Conservation (phyloP, 2,329 filamentous ascomycete species). For the Colletotrichum cuscutae region DNA sequence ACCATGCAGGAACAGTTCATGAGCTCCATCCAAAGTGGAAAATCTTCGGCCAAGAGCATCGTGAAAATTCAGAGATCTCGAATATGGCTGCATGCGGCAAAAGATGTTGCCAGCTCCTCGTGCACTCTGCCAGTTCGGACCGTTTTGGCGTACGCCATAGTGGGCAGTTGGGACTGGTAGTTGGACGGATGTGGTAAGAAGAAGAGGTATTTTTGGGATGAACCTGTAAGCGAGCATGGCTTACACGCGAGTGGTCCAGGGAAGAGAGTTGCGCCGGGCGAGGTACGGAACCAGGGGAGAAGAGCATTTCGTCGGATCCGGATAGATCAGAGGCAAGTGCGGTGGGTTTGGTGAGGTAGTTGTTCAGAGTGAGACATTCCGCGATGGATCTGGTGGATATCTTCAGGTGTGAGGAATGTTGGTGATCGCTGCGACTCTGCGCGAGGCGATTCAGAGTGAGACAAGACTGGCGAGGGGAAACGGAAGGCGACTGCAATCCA, state of each 20-base stretch:
- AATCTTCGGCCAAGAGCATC: background rate
- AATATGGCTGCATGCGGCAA: background rate
- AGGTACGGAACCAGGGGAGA: background rate
- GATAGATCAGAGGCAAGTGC: background rate
- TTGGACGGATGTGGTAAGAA: background rate
- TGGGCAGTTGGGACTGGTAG: background rate
- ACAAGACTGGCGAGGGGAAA: background rate
- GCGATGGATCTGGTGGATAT: no score
- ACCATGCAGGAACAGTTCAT: no score
- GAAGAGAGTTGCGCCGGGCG: background rate
- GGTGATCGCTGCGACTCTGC: background rate
- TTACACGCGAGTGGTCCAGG: background rate
- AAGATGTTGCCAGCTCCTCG: background rate
- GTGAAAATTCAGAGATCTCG: background rate
- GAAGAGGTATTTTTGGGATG: background rate
- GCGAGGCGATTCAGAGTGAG: background rate
- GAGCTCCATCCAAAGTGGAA: background rate
- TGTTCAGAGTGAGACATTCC: conserved; percentile 1
- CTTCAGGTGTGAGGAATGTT: background rate
- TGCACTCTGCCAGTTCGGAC: background rate
- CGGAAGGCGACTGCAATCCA: background rate
- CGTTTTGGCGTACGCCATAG: background rate
- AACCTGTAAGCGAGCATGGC: background rate
- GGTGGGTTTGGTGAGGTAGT: background rate
- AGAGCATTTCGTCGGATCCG: background rate